Conservation (phyloP, 140 eudicot species). For the Anethum foeniculum region DNA sequence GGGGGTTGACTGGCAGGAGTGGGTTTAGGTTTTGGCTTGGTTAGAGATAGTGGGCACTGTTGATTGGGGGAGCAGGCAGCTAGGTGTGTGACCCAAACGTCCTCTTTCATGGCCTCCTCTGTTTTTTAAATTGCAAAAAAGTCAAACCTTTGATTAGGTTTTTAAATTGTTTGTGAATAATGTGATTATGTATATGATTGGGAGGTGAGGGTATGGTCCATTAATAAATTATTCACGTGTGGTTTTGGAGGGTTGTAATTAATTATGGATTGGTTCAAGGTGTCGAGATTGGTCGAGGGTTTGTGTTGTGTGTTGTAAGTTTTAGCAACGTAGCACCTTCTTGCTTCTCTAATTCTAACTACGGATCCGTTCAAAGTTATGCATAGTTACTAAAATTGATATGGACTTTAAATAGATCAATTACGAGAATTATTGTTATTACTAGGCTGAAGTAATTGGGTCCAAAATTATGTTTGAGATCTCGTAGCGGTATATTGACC, state of each 20-base stretch:
- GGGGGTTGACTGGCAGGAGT: conserved; percentile 6
- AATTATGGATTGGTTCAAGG: background rate
- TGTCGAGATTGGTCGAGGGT: background rate
- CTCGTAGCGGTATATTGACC: too few relatives aligned
- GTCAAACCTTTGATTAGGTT: background rate
- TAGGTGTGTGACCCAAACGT: background rate
- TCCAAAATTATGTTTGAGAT: too few relatives aligned
- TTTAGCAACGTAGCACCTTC: background rate
- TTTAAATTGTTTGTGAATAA: background rate
- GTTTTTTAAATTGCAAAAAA: background rate
- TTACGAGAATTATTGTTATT: too few relatives aligned
- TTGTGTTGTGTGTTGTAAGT: background rate
- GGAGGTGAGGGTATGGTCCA: background rate
- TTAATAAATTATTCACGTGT: background rate
- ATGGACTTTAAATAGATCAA: too few relatives aligned
- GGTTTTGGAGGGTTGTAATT: background rate
- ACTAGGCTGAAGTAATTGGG: too few relatives aligned
- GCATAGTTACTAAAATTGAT: too few relatives aligned
- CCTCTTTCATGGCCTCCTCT: background rate
- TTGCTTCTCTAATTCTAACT: background rate
- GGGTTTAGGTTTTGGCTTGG: conserved; percentile 10
- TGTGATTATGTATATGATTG: background rate
- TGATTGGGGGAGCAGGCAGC: background rate
- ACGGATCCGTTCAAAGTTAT: too few relatives aligned
- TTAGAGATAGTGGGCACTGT: background rate